Evolutionary conservation across 768 basidiomycete species (phyloP), one percentile per base, ranked within the genome.

Genomic region (Tubosaeta brunneosetosa): DNA sequence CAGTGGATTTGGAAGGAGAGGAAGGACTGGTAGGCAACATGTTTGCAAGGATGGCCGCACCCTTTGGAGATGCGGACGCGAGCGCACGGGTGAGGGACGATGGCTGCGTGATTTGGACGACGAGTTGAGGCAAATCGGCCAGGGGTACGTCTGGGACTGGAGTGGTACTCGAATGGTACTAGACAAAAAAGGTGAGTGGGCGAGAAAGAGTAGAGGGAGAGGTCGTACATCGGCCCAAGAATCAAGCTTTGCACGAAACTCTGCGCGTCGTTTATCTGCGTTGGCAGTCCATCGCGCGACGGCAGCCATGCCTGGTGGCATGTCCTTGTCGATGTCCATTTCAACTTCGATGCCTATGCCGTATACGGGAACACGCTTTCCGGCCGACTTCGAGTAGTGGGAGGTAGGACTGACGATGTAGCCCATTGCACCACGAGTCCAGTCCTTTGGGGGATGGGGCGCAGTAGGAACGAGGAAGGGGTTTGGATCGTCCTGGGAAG

Each of bases 311-410:
- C 90, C 88, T 42, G 79, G 82, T 19, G 74, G 74, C 84, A 88
- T 84, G 60, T 80, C 83, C 70, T 87, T 88, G 69, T 89, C 87
- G 50, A 90, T 80, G 61, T 91, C 83, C 74, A 89, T 85, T 59
- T 91, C 88, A 25, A 91, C 88, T 69, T 92, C 88, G 46, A 93
- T 88, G 1, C 91, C 91, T 56, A 92, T 79, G 9, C 90, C 91
- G 66, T 91, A 93, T 1, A 81, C 90, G 32, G 88, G 84, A 17
- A 89, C 73, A 40, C 91, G 81, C 61, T 83, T 83, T 13, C 81
- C 79, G 13, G 77, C 78, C 1, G 69, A 59, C 61, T 85, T 88
- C n/a, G 78, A 81, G 64, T 83, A 82, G 61, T 92, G 86, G 3
- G 81, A 88, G 7, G 86, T 78, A 33, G 86, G 79, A 52, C 77